Evolutionary conservation across 805 yeast genomes (phyloP).

Genomic region (Candida hungchunana): DNA sequence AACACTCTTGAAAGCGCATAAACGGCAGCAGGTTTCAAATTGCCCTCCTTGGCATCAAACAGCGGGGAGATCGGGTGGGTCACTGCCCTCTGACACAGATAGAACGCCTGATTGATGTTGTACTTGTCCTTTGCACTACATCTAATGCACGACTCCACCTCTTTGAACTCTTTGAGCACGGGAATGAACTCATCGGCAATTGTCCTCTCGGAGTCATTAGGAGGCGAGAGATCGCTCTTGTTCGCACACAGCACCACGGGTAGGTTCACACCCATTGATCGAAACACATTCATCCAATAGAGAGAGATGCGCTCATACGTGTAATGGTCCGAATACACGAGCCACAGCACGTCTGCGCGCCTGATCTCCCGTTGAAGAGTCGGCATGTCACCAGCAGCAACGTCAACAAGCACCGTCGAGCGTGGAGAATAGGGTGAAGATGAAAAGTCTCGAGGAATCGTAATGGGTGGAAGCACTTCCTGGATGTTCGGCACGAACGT

Average conservation of each 20-base stretch:
- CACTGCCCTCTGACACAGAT: slow-evolving; percentile 88
- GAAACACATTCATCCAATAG: slow-evolving; percentile 91
- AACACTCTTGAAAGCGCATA: slow-evolving; percentile 79
- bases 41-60: slow-evolving; percentile 87
- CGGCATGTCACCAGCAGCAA: slow-evolving; percentile 60
- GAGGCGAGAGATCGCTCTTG: slow-evolving; percentile 50
- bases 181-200: slow-evolving; percentile 82
- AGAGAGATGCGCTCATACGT: slow-evolving; percentile 88
- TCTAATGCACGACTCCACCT: slow-evolving; percentile 86
- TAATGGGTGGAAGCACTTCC: slow-evolving; percentile 75
- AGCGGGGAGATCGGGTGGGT: slow-evolving; percentile 91
- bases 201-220: slow-evolving; percentile 41
- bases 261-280: slow-evolving; percentile 89
- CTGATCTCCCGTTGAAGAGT: slow-evolving; percentile 69
- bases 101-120: slow-evolving; percentile 88
- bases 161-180: slow-evolving; percentile 83
- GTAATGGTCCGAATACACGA: slow-evolving; percentile 91
- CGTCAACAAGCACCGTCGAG: slow-evolving; percentile 75
- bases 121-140: slow-evolving; percentile 81
- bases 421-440: slow-evolving; percentile 55
- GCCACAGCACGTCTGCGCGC: slow-evolving; percentile 86
- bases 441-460: slow-evolving; percentile 71
- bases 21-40: slow-evolving; percentile 69
- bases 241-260: slow-evolving; percentile 92
- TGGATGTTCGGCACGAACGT: slow-evolving; percentile 73